Evolutionary conservation across 1,284 basidiomycete species (phyloP), one percentile per base, ranked within the genome.

Genomic region (Meira nashicola): DNA sequence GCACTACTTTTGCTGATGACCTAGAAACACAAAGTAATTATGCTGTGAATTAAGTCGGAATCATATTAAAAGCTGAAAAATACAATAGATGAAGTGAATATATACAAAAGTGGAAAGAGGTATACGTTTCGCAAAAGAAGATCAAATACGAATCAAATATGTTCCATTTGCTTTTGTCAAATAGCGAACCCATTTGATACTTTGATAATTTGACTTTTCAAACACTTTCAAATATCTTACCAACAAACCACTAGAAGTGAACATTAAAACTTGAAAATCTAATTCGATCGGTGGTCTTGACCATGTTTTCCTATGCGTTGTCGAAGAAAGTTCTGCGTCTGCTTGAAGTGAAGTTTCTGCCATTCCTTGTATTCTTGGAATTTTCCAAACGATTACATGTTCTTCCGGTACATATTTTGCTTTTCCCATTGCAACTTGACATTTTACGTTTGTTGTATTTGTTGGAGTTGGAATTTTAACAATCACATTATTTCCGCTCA

Each of bases 231-330:
- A 80, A 83, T 96, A 99, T 50, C 94, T 86, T 15, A 99, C 95
- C 55, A 95, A 87, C 69, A 99, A 80, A 0, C 95, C 95, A 8
- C 92, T 96, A 5, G 93, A 85, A 0, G 94, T 97, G 80, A 96
- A 92, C 94, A 98, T 98, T 71, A 98, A 83, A 59, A 99, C 94
- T 81, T 92, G 86, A 80, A 99, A 98, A 80, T 98, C 93, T 62
- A 98, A 86, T 71, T 95, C 90, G 73, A 98, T 97, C 6, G 95
- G 95, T 10, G 95, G 94, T 52, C 94, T 84, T 10, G 91, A 91
- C 95, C 95, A 98, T 1, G 92, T 86, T 83, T 96, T 92, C 2
- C 63, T 51, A 59, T 86, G 85, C 0, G 93, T 96, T 19, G 89
- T 94, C 60, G 86, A 86, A 1, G 92, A 90, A 54, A 96, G 82